Conservation (phyloP, 805 yeast genomes). For the Wickerhamiella brachini region DNA sequence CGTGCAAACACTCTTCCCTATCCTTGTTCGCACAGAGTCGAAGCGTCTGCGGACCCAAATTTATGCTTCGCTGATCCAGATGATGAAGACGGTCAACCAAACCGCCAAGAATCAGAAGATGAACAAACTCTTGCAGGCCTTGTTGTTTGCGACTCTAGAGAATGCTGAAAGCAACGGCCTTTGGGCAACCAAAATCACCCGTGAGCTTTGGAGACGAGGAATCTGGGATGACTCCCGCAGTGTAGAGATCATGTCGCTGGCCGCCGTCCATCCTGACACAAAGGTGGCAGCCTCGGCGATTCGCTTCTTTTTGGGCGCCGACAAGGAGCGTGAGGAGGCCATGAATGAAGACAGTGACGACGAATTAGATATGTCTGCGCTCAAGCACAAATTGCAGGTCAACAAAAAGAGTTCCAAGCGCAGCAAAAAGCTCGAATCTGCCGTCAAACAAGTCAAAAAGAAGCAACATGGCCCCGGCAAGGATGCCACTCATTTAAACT, state of each 20-base stretch:
- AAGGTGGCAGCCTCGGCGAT: conserved; percentile 88
- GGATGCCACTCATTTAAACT: conserved; percentile 62
- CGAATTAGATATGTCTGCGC: conserved; percentile 44
- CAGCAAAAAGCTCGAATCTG: conserved; percentile 65
- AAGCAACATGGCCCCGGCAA: conserved; percentile 32
- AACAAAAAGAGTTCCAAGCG: conserved; percentile 74
- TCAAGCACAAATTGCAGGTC: conserved; percentile 69
- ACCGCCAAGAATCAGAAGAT: conserved; percentile 84
- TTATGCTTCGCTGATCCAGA: conserved; percentile 61
- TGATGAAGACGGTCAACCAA: conserved; percentile 70
- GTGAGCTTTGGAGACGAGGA: conserved; percentile 95
- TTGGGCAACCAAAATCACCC: conserved; percentile 91
- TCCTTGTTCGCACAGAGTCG: conserved; percentile 54
- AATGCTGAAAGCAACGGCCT: conserved; percentile 72
- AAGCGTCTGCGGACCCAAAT: conserved; percentile 73
- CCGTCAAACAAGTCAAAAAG: conserved; percentile 54
- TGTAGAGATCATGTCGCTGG: conserved; percentile 95
- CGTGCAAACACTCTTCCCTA: conserved; percentile 79
- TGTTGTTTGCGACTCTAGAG: conserved; percentile 75
- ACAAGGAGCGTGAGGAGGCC: conserved; percentile 78
- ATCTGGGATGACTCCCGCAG: conserved; percentile 97
- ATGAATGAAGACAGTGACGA: conserved; percentile 57
- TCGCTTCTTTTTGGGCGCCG: conserved; percentile 86
- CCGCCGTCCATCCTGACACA: conserved; percentile 73
- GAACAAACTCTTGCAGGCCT: conserved; percentile 81